These are phyloP conservation scores for Phialocephala subalpina DNA, from an alignment of 2,329 filamentous ascomycete genomes.

Conservation along the genomic window DNA sequence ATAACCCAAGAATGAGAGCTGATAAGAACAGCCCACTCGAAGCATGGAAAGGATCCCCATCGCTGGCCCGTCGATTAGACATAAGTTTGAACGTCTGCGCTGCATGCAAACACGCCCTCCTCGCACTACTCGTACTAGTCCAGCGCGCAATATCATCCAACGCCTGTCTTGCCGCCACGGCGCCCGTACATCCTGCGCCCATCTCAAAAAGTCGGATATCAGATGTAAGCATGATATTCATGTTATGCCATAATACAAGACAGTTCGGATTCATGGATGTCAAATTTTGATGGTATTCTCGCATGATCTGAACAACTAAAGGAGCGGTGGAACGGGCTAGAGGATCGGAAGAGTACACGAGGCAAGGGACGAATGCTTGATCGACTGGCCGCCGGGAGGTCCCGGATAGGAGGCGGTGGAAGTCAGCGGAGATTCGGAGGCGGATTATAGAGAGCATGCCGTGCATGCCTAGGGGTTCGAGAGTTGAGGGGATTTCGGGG, in stretches of 20 bases:
- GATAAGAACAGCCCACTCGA: conserved; percentile 58
- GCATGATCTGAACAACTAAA: conserved; percentile 47
- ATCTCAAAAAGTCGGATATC: conserved; percentile 61
- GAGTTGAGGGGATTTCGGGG: conserved; percentile 40
- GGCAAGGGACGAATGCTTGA: conserved; percentile 51
- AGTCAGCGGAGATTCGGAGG: conserved; percentile 51
- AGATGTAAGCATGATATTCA: conserved; percentile 59
- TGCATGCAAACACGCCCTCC: conserved; percentile 58
- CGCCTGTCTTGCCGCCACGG: conserved; percentile 54
- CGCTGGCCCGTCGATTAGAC: conserved; percentile 58
- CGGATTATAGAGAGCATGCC: conserved; percentile 50
- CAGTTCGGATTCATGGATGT: conserved; percentile 56
- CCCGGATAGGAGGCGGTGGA: conserved; percentile 51
- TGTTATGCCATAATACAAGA: conserved; percentile 59
- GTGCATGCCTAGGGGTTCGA: conserved; percentile 46
- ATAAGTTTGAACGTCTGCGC: conserved; percentile 60
- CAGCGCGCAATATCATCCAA: conserved; percentile 58
- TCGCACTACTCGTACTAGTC: conserved; percentile 57
- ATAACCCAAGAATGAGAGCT: conserved; percentile 58
- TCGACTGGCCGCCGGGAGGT: conserved; percentile 42
- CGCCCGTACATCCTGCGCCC: conserved; percentile 57
- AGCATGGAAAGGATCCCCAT: conserved; percentile 59
- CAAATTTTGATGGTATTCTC: conserved; percentile 51
- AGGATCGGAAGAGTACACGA: conserved; percentile 55
- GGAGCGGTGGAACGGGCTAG: conserved; percentile 50